These are phyloP conservation scores for Fagopyrum tataricum DNA, from an alignment of 148 eudicot genomes.

Conservation along the genomic window DNA sequence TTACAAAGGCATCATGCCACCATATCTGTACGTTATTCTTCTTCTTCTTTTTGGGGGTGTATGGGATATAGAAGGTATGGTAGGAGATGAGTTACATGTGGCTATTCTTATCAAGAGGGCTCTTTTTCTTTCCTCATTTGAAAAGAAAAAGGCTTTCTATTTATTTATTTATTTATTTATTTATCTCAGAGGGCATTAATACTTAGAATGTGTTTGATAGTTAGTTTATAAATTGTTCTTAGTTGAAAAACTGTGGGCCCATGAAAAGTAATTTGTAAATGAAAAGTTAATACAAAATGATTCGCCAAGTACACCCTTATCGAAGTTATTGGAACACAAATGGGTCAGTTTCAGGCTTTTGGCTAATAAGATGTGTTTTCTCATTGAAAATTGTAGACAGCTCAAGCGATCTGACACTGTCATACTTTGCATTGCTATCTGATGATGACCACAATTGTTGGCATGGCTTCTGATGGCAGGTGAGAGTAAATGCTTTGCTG, in stretches of 20 bases:
- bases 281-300: too few relatives aligned
- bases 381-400: not conserved
- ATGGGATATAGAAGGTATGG: not conserved
- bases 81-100: too few relatives aligned
- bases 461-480: constrained; percentile 44
- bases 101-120: too few relatives aligned
- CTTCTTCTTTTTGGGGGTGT: not conserved
- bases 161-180: too few relatives aligned
- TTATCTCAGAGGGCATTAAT: too few relatives aligned
- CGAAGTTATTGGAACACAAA: too few relatives aligned
- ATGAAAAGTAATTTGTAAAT: not conserved
- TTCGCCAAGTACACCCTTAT: too few relatives aligned
- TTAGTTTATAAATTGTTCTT: too few relatives aligned
- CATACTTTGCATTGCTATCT: not conserved
- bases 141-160: too few relatives aligned
- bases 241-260: too few relatives aligned
- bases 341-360: not conserved
- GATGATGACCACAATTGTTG: not conserved
- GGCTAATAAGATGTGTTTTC: not conserved
- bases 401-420: not conserved
- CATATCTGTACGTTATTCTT: not conserved
- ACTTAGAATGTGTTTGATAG: too few relatives aligned
- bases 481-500: constrained; percentile 87
- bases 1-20: not conserved
- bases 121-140: too few relatives aligned